phyloP scores from a whole-genome alignment of 2,329 filamentous ascomycete genomes.

The Aspergillus fumigatus region DNA sequence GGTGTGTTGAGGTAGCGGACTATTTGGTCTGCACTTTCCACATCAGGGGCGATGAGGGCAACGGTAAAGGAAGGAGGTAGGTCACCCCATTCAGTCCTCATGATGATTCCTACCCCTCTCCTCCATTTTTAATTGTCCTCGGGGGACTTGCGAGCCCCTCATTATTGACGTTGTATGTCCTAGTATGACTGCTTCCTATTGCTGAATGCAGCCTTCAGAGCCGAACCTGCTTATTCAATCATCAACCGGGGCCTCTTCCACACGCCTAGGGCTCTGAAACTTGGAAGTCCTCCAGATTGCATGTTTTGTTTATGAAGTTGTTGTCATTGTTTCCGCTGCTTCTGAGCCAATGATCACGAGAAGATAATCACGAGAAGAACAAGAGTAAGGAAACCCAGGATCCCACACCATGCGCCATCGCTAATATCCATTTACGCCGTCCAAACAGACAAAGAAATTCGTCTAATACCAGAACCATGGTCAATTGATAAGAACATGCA shows the following conservation, averaged over 20 bases:
- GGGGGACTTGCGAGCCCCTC: not conserved
- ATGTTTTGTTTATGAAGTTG: not conserved
- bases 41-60: not conserved
- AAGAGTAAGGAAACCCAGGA: not conserved
- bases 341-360: not conserved
- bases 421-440: not conserved
- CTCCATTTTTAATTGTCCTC: not conserved
- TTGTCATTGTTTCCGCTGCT: not conserved
- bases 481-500: not conserved
- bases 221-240: not conserved
- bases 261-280: constrained; percentile 6
- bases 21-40: not conserved
- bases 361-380: not conserved
- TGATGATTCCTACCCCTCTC: not conserved
- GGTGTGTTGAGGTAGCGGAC: not conserved
- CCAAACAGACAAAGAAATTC: not conserved
- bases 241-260: constrained; percentile 17
- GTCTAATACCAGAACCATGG: not conserved
- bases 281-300: not conserved
- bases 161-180: not conserved
- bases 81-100: not conserved
- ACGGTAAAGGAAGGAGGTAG: not conserved
- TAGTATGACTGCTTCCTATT: not conserved
- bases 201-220: not conserved
- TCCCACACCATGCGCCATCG: not conserved